Evolutionary conservation across 2,329 filamentous ascomycete genomes (phyloP), one percentile per base, ranked within the genome.

Genomic region (Fusarium mundagurra): DNA sequence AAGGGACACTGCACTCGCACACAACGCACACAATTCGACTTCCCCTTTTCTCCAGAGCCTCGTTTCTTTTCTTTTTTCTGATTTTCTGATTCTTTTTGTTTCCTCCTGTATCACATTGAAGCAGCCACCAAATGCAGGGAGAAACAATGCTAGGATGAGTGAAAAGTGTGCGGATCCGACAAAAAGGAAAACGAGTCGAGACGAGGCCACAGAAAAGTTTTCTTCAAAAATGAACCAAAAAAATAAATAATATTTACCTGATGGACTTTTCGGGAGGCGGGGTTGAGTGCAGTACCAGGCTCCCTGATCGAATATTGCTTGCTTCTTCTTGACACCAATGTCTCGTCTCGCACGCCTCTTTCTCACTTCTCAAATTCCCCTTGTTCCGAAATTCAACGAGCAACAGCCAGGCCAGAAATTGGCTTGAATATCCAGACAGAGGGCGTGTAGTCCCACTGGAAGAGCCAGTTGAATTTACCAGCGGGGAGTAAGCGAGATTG

Each of bases 401-500:
- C 41, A 38, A 54, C 47, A 75, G 48, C 36, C 51, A 66, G 69
- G 60, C 59, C 64, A 55, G 51, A 41, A 55, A 39, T 55, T 55
- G 51, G 36, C 36, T 41, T 41, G 34, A 74, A 67, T 41, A 34
- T 34, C 17, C 17, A 51, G 55, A 69, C 64, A 65, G 34, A 41
- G 41, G 59, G 58, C 55, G 69, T 61, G 69, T 65, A 39, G 69
- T 65, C 61, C 77, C 75, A 78, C 77, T 60, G 67, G 67, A 64
- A 73, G 69, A 76, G 74, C 69, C 75, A 76, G 78, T 79, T 73
- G 77, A 81, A 80, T 81, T 82, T 82, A 79, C 77, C 78, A 69
- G 78, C 76, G 77, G 78, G 69, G 71, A 72, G 73, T 77, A 78
- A 82, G 81, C 81, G 81, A 82, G 78, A 82, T 82, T 74, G 81